Percentiles rank a stretch among this genome's conserved stretches.
These are phyloP conservation scores for Pezizomycotina sp. DNA, from an alignment of 2,329 filamentous ascomycete species.

Conservation along the genomic window DNA sequence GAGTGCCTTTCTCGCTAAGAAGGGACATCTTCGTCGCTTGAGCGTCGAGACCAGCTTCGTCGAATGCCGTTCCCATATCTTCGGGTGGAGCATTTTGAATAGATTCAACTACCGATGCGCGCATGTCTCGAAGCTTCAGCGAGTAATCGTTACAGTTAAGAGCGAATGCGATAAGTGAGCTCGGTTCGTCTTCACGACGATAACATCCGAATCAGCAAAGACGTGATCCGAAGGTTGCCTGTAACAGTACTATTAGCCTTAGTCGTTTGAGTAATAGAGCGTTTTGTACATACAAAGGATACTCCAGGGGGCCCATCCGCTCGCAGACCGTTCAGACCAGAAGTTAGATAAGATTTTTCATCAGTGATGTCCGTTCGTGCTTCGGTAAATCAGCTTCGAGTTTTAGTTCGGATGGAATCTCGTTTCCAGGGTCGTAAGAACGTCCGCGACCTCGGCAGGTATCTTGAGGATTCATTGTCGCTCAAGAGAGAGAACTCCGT, in stretches of 20 bases:
- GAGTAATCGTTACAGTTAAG: slow-evolving; percentile 77
- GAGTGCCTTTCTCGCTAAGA: slow-evolving; percentile 68
- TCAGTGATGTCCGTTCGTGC: slow-evolving; percentile 78
- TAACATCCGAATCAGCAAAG: slow-evolving; percentile 91
- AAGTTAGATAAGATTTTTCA: slow-evolving; percentile 96
- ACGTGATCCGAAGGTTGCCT: slow-evolving; percentile 61
- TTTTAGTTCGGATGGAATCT: slow-evolving; percentile 41
- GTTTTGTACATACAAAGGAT: slow-evolving; percentile 49
- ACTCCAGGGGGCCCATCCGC: slow-evolving; percentile 85
- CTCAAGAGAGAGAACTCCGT: slow-evolving; percentile 52
- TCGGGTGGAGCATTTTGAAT: slow-evolving; percentile 21
- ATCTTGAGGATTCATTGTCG: slow-evolving; percentile 44
- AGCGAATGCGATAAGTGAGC: slow-evolving; percentile 85
- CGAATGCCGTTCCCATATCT: slow-evolving; percentile 26
- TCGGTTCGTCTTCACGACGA: slow-evolving; percentile 96
- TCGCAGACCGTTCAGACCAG: slow-evolving; percentile 93
- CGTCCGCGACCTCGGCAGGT: slow-evolving; percentile 21
- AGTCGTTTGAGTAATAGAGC: background rate
- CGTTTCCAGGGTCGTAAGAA: slow-evolving; percentile 25
- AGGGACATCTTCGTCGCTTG: slow-evolving; percentile 74
- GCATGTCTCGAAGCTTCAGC: slow-evolving; percentile 55
- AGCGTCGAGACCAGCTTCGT: slow-evolving; percentile 30
- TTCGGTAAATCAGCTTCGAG: slow-evolving; percentile 58
- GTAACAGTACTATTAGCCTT: slow-evolving; percentile 22
- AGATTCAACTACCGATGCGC: slow-evolving; percentile 30